These are phyloP conservation scores for Verticillium longisporum DNA, from an alignment of 2,329 filamentous ascomycete genomes.

Conservation along the genomic window DNA sequence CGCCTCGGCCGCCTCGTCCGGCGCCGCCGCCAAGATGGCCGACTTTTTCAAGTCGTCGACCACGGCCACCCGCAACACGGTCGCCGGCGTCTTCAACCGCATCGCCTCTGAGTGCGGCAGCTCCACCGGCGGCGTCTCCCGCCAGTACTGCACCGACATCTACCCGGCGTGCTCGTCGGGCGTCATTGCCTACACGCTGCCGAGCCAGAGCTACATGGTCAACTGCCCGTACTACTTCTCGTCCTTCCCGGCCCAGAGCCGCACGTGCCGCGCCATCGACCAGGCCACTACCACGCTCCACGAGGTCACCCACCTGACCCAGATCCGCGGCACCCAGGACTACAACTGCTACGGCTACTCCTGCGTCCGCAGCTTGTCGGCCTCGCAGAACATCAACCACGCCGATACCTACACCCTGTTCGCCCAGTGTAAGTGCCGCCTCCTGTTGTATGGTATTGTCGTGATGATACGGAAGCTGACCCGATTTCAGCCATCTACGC, in stretches of 20 bases:
- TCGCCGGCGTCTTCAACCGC: constrained; percentile 42
- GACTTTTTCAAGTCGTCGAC: constrained; percentile 59
- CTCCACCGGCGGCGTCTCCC: constrained; percentile 36
- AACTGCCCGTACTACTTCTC: constrained; percentile 56
- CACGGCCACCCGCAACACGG: constrained; percentile 34
- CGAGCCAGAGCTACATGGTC: constrained; percentile 45
- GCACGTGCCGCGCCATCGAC: constrained; percentile 56
- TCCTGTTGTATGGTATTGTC: neutral
- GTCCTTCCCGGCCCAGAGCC: constrained; percentile 38
- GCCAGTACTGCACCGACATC: constrained; percentile 53
- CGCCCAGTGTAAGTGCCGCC: constrained; percentile 16
- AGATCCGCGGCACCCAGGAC: constrained; percentile 52
- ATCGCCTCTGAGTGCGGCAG: constrained; percentile 50
- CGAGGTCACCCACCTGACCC: constrained; percentile 57
- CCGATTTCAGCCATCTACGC: constrained; percentile 22
- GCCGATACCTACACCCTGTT: constrained; percentile 51
- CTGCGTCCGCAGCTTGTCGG: constrained; percentile 41
- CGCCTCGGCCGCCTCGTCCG: constrained; percentile 41
- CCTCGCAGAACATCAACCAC: constrained; percentile 48
- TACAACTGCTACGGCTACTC: constrained; percentile 48
- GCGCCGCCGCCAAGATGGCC: constrained; percentile 38
- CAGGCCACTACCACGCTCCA: constrained; percentile 59
- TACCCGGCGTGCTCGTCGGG: constrained; percentile 23
- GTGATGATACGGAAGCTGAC: neutral
- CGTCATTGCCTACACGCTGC: constrained; percentile 56